A percentile compares a stretch with the other conserved stretches of the same genome.
Evolutionary conservation across 129 eudicot species (phyloP).

Genomic region (Lonicera japonica): DNA sequence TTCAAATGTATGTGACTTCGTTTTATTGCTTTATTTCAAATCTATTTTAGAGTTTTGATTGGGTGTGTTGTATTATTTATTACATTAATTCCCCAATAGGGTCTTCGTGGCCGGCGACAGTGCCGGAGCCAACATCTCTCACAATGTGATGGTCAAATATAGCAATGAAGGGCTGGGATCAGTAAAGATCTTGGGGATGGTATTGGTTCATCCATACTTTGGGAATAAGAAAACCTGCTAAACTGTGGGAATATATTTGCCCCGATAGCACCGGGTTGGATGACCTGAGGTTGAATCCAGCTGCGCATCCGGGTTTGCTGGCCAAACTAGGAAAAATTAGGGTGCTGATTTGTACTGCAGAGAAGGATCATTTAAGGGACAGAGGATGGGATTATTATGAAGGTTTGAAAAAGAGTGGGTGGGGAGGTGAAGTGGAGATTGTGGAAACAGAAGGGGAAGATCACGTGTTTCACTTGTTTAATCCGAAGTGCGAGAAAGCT

Average conservation of each 20-base stretch:
- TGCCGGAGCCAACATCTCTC: slow-evolving; percentile 53
- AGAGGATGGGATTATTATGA: slow-evolving; percentile 43
- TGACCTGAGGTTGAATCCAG: slow-evolving; percentile 52
- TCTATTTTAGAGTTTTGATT: no score
- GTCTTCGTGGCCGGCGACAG: slow-evolving; percentile 60
- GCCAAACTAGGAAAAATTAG: slow-evolving; percentile 27
- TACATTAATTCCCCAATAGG: no score
- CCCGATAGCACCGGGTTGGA: slow-evolving; percentile 30
- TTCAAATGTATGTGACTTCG: no score
- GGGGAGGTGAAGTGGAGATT: slow-evolving; percentile 44
- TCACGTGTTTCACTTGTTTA: slow-evolving; percentile 47
- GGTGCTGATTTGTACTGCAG: slow-evolving; percentile 48
- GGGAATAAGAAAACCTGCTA: slow-evolving; percentile 25
- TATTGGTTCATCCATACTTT: slow-evolving; percentile 47
- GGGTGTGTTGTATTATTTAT: no score
- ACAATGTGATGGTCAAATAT: slow-evolving; percentile 29
- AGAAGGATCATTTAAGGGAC: slow-evolving; percentile 31
- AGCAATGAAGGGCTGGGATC: slow-evolving; percentile 12
- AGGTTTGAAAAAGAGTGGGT: slow-evolving; percentile 41
- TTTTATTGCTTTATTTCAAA: no score
- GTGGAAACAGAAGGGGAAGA: slow-evolving; percentile 40
- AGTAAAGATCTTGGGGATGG: slow-evolving; percentile 38
- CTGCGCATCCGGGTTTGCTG: slow-evolving; percentile 26
- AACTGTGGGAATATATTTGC: slow-evolving; percentile 39
- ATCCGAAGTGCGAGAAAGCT: slow-evolving; percentile 20